A percentile compares a stretch with the other conserved stretches of the same genome.
These are phyloP conservation scores for Naegleria fowleri DNA, from an alignment of 208 protist species.

Conservation along the genomic window DNA sequence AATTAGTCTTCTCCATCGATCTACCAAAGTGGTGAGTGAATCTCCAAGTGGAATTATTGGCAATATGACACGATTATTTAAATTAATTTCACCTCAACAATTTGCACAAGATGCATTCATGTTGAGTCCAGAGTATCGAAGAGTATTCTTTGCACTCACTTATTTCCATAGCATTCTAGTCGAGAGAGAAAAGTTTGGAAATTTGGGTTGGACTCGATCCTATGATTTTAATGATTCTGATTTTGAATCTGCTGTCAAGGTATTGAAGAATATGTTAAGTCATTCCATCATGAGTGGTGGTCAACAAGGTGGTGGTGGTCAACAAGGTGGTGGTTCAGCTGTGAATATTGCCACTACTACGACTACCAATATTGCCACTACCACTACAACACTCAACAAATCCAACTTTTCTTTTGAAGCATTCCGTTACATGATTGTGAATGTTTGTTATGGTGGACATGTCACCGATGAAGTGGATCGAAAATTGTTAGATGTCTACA, in stretches of 20 bases:
- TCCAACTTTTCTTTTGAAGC: slow-evolving; percentile 88
- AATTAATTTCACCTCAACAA: slow-evolving; percentile 74
- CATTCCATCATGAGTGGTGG: too few relatives aligned
- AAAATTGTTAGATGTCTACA: slow-evolving; percentile 91
- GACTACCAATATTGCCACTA: too few relatives aligned
- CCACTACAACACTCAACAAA: slow-evolving; percentile 48
- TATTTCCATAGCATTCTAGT: slow-evolving; percentile 97
- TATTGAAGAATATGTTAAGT: slow-evolving; percentile 70
- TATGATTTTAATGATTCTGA: slow-evolving; percentile 98
- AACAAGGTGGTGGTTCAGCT: too few relatives aligned
- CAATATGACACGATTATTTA: slow-evolving; percentile 93
- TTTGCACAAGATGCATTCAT: slow-evolving; percentile 57
- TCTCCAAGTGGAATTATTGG: slow-evolving; percentile 92
- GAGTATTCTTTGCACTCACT: slow-evolving; percentile 88
- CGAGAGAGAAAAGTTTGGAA: slow-evolving; percentile 95
- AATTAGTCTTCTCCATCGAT: slow-evolving; percentile 86
- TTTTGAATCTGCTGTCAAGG: slow-evolving; percentile 87
- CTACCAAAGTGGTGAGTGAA: slow-evolving; percentile 98
- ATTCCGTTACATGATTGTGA: slow-evolving; percentile 94
- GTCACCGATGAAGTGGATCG: slow-evolving; percentile 97
- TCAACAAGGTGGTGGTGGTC: too few relatives aligned
- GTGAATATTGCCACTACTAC: too few relatives aligned
- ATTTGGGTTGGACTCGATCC: slow-evolving; percentile 94
- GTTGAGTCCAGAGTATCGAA: slow-evolving; percentile 82
- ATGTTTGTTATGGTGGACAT: slow-evolving; percentile 95